Evolutionary conservation across 306 rosid species (phyloP), one percentile per base, ranked within the genome.

Genomic region (Calophaca sinica): DNA sequence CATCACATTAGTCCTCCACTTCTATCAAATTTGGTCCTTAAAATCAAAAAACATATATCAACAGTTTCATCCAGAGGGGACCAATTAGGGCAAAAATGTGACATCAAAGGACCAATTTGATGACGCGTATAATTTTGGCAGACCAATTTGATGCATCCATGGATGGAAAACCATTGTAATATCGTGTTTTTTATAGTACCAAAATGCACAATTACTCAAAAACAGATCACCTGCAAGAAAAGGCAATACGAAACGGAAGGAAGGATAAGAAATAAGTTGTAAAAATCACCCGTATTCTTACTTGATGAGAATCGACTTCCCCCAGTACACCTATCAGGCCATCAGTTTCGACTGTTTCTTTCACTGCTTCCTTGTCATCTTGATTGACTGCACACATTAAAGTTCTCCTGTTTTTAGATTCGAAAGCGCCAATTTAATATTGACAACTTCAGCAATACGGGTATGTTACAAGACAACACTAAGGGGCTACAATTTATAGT

Each of bases 371-470:
- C 84, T 83, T 88, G 38, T 89, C 88, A 80, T 86, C 93, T 88
- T 86, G 89, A 86, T 84, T 87, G 87, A 86, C 88, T 82, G 89
- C 93, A 89, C 87, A 86, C 64, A 84, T 90, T 78, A 88, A 91
- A 87, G 83, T 83, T 89, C 89, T 88, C 96, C 94, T 91, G 98
- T 76, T 86, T 86, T 89, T 84, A 86, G 84, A 91, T 70, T 76
- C 86, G 88, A 89, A 86, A 77, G 74, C 26, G 62, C 82, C 80
- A 87, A 59, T 80, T 93, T 71, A 91, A 86, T 70, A 77, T 84
- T 77, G 33, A 82, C 14, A 70, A 74, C 79, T 82, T 81, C 83
- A 70, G 55, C n/a, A 79, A 73, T 62, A 55, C 7, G 6, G 59
- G 13, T 12, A 48, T 64, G n/a, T 8, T 33, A 68, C 9, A 61